Percentiles rank a stretch among this genome's conserved stretches.
Evolutionary conservation across 164 flowering plant genomes (phyloP).

Genomic region (Dillenia turbinata): DNA sequence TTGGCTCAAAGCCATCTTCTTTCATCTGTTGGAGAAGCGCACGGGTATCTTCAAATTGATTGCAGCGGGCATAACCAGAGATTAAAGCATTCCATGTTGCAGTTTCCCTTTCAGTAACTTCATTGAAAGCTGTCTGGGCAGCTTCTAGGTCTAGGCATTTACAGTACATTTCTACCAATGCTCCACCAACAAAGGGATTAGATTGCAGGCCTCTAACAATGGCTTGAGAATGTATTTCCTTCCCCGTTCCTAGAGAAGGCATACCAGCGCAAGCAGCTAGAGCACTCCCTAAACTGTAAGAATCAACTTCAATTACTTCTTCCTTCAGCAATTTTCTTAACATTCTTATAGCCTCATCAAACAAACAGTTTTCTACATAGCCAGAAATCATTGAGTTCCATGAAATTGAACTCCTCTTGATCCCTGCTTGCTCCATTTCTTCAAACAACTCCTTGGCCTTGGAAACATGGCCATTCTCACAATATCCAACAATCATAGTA

Average conservation of each 20-base stretch:
- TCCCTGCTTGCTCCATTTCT: slow-evolving; percentile 45
- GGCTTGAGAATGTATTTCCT: slow-evolving; percentile 57
- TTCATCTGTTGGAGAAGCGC: slow-evolving; percentile 43
- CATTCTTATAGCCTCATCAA: slow-evolving; percentile 47
- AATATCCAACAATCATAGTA: slow-evolving; percentile 74
- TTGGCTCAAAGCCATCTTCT: slow-evolving; percentile 45
- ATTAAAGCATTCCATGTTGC: slow-evolving; percentile 66
- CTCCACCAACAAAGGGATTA: slow-evolving; percentile 55
- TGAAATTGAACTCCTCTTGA: slow-evolving; percentile 39
- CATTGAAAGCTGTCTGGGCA: slow-evolving; percentile 50
- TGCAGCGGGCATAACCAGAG: slow-evolving; percentile 56
- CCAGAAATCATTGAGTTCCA: slow-evolving; percentile 83
- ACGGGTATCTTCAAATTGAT: slow-evolving; percentile 26
- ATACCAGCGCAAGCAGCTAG: slow-evolving; percentile 53
- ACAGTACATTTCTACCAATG: slow-evolving; percentile 63
- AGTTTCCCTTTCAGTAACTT: slow-evolving; percentile 39
- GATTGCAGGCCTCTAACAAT: slow-evolving; percentile 42
- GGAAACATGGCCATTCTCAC: slow-evolving; percentile 45
- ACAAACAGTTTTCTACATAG: slow-evolving; percentile 42
- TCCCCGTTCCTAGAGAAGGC: slow-evolving; percentile 43
- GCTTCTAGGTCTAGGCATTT: slow-evolving; percentile 35
- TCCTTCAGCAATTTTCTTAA: slow-evolving; percentile 32
- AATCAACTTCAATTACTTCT: slow-evolving; percentile 44
- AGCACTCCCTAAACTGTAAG: slow-evolving; percentile 59
- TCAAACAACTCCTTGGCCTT: slow-evolving; percentile 53